Base-by-base conservation (phyloP, 805 yeast genomes). In the Candida morakotiae region DNA sequence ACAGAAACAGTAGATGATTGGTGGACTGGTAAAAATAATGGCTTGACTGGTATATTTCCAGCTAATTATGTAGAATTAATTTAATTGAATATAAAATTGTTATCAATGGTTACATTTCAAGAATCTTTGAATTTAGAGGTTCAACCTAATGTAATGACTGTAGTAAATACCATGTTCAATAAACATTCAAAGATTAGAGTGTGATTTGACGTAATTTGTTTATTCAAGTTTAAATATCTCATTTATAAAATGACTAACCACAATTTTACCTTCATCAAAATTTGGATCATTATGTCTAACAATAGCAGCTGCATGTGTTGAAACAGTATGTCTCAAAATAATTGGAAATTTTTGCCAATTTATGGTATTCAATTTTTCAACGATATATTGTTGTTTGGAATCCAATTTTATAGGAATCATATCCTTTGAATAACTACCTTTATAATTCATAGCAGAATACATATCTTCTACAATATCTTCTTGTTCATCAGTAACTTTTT, bases 1-100 rank as follows among this genome's bases (percentile, higher is more conserved):
- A 80, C 93, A 8, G 89, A 84, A 7, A 83, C 96, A 10, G 77
- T 80, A 34, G 95, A 93, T 58, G 98, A 93, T 58, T 93, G 98
- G 98, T 93, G 98, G 98, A 87, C 96, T 0, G 98, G 98, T 19
- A 79, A 84, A 56, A 67, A 79, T 38, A 85, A 84, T 48, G 91
- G 94, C 9, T 64, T 64, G 43, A 87, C 86, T 51, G 98, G 98
- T 29, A 89, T 89, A 16, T 91, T 91, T 74, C 98, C 98, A 8
- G 98, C 98, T 2, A 91, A 91, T 58, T 91, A 91, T 55, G 97
- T 91, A 29, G 95, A 89, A 56, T 62, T 89, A 51, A 75, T 79
- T 37, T 82, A 55, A 24, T 7, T 15, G 20, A 28, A 33, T 25
- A 17, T 29, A 31, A 17, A 29, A 17, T 17, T 29, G n/a, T n/a